Percentiles rank a stretch among this genome's conserved stretches.
Evolutionary conservation across 305 asterid genomes (phyloP).

Genomic region (Fraxinus latifolia): DNA sequence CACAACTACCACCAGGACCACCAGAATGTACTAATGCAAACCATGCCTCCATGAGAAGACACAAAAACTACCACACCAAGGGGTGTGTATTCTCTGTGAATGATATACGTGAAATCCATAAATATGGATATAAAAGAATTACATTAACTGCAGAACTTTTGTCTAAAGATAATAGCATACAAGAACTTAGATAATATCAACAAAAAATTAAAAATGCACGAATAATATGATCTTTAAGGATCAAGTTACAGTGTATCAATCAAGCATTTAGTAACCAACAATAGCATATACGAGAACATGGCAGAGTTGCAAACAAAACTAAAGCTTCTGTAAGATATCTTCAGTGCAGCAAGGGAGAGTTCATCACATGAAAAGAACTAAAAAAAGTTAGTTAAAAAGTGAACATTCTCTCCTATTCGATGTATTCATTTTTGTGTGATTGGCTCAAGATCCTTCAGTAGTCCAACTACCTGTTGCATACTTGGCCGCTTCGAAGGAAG

Average conservation of each 20-base stretch:
- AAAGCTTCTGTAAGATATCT: constrained; percentile 39
- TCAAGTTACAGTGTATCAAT: constrained; percentile 9
- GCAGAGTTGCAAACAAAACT: constrained; percentile 30
- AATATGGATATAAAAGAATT: neutral
- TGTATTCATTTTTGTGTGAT: constrained; percentile 27
- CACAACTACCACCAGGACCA: constrained; percentile 20
- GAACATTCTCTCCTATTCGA: constrained; percentile 13
- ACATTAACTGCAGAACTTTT: neutral
- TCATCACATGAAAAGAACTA: constrained; percentile 17
- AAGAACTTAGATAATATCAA: neutral
- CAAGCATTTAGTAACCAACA: constrained; percentile 23
- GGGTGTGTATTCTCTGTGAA: neutral
- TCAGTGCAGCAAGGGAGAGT: constrained; percentile 26
- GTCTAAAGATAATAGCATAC: neutral
- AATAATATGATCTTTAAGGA: neutral
- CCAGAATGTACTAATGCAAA: constrained; percentile 18
- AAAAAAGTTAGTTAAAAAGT: neutral
- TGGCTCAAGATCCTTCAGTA: constrained; percentile 83
- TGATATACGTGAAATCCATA: neutral
- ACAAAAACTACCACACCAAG: neutral
- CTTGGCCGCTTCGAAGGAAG: constrained; percentile 76
- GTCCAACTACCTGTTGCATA: constrained; percentile 95
- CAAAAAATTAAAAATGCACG: constrained; percentile 4
- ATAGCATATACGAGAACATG: constrained; percentile 14
- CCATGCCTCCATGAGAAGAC: neutral